phyloP scores from a whole-genome alignment of 768 basidiomycete species.

The Glaciozyma antarctica region DNA sequence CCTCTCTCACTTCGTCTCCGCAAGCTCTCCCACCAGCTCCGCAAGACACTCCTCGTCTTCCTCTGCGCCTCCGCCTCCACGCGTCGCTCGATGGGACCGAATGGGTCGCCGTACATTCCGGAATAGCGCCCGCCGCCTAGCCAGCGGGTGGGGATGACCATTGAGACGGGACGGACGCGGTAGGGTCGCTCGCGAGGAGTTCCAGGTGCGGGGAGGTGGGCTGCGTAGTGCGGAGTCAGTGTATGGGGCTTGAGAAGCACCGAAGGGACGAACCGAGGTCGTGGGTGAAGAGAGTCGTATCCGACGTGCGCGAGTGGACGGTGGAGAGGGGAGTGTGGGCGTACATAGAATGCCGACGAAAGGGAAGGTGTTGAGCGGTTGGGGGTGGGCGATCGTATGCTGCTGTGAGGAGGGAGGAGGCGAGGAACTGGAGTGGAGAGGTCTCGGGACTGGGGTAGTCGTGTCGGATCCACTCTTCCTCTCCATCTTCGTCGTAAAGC shows the following conservation, averaged over 20 bases:
- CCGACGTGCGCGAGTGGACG: neutral
- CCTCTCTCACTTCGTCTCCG: neutral
- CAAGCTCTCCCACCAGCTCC: neutral
- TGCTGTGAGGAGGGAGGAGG: neutral
- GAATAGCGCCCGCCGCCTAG: conserved; percentile 11
- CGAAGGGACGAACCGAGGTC: neutral
- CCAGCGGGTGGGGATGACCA: neutral
- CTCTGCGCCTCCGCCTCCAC: neutral
- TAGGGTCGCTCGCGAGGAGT: neutral
- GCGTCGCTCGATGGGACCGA: conserved; percentile 11
- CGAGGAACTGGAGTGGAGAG: neutral
- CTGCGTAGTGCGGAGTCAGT: neutral
- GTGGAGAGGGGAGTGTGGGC: neutral
- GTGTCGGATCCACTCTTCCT: neutral
- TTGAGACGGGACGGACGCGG: neutral
- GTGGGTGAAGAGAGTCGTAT: neutral
- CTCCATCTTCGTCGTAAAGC: neutral
- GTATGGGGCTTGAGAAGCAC: neutral
- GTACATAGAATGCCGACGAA: neutral
- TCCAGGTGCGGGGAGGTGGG: neutral
- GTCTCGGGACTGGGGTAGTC: neutral
- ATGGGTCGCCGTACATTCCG: conserved; percentile 16
- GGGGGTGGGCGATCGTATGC: neutral
- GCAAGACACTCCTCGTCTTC: no score
- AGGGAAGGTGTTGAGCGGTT: neutral